Percentiles rank a stretch among this genome's conserved stretches.
phyloP scores from a whole-genome alignment of 305 asterid species.

The Solanum hybrid region DNA sequence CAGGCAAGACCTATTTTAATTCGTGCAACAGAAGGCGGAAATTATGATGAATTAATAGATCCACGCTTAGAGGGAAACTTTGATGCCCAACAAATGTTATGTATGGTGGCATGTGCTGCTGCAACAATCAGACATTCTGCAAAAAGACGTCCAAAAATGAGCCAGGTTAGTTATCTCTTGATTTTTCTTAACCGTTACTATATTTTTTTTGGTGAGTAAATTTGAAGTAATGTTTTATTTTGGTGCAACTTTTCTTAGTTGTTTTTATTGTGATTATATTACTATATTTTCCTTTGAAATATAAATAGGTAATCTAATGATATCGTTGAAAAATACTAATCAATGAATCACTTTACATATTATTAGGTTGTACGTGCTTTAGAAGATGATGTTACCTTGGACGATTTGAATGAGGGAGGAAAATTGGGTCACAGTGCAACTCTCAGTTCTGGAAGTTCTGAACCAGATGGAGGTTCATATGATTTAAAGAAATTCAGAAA shows the following conservation, averaged over 20 bases:
- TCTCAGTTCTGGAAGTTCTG: constrained; percentile 37
- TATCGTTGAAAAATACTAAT: background rate
- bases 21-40: constrained; percentile 38
- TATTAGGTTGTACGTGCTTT: constrained; percentile 40
- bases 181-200: background rate
- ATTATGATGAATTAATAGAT: constrained; percentile 68
- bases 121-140: constrained; percentile 75
- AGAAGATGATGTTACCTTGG: constrained; percentile 47
- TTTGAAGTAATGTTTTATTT: background rate
- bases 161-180: constrained; percentile 38
- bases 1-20: constrained; percentile 75
- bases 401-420: constrained; percentile 32
- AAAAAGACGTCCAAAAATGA: constrained; percentile 84
- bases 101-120: constrained; percentile 66
- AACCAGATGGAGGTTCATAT: constrained; percentile 21
- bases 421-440: constrained; percentile 19
- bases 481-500: constrained; percentile 33
- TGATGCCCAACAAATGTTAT: constrained; percentile 59
- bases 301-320: background rate
- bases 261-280: background rate
- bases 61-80: constrained; percentile 47
- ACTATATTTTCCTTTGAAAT: background rate
- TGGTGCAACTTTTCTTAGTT: background rate
- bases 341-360: background rate
- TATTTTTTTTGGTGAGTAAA: background rate